These are phyloP conservation scores for Metarhizium sp. DNA, from an alignment of 2,329 filamentous ascomycete genomes.

Conservation along the genomic window DNA sequence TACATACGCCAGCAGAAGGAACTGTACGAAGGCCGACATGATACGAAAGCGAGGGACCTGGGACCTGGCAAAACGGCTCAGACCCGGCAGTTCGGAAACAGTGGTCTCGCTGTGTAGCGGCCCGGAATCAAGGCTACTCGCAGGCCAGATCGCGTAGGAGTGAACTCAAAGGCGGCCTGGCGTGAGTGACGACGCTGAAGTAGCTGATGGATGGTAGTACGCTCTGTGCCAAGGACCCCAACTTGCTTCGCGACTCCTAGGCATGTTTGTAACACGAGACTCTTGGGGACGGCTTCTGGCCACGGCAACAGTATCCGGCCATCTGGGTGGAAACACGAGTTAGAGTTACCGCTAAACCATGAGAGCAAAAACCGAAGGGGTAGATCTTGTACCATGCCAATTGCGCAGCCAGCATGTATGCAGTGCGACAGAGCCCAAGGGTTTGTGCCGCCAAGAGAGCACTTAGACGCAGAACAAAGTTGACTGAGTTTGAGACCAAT, in stretches of 20 bases:
- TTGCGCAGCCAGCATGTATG: background rate
- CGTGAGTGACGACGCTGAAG: conserved; percentile 1
- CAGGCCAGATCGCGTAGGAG: conserved; percentile 5
- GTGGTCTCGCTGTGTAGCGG: background rate
- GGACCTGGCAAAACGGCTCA: background rate
- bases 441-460: background rate
- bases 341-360: background rate
- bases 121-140: conserved; percentile 6
- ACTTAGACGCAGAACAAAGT: background rate
- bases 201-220: conserved; percentile 3
- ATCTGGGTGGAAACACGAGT: background rate
- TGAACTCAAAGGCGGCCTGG: background rate
- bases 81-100: conserved; percentile 4
- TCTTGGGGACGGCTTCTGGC: background rate
- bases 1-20: conserved; percentile 2
- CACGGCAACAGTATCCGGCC: background rate
- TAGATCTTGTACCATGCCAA: background rate
- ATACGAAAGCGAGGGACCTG: background rate
- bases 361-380: background rate
- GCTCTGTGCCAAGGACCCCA: background rate
- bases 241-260: background rate
- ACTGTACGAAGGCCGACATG: conserved; percentile 1
- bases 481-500: background rate
- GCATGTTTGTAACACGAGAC: background rate
- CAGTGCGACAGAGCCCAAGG: background rate